A percentile compares a stretch with the other conserved stretches of the same genome.
Evolutionary conservation across 177 flowering plant species (phyloP).

Genomic region (Tripterygium wilfordii): DNA sequence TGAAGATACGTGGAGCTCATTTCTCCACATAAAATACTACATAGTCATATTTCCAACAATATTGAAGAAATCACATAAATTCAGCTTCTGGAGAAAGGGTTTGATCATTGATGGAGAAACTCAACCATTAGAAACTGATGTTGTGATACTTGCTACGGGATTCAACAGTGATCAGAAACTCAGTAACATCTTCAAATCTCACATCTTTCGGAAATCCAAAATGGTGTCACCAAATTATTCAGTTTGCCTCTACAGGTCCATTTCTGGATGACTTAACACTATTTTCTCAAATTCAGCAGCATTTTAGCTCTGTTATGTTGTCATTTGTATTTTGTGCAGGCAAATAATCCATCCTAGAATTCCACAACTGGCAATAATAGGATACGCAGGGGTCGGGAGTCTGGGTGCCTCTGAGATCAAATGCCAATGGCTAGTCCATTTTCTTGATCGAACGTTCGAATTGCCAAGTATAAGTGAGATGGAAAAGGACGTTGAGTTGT

Average conservation of each 20-base stretch:
- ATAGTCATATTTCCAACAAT: too few species aligned
- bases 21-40: too few species aligned
- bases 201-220: constrained; percentile 5
- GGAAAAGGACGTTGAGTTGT: constrained; percentile 36
- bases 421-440: constrained; percentile 46
- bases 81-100: too few species aligned
- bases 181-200: constrained; percentile 12
- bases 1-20: too few species aligned
- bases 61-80: too few species aligned
- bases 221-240: not conserved
- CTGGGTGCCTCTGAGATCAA: constrained; percentile 21
- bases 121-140: constrained; percentile 9
- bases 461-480: constrained; percentile 43
- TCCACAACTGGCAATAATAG: constrained; percentile 28
- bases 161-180: constrained; percentile 22
- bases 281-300: too few species aligned
- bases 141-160: constrained; percentile 26
- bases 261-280: not conserved
- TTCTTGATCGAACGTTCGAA: constrained; percentile 41
- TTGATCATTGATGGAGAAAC: constrained; percentile 10
- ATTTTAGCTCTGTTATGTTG: not conserved
- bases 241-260: constrained; percentile 16
- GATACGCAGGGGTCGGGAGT: constrained; percentile 22
- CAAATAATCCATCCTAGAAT: constrained; percentile 19
- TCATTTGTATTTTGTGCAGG: too few species aligned